Percentiles rank a stretch among this genome's conserved stretches.
Conservation (phyloP, 2,329 filamentous ascomycete genomes). For the Penicillium sp. region DNA sequence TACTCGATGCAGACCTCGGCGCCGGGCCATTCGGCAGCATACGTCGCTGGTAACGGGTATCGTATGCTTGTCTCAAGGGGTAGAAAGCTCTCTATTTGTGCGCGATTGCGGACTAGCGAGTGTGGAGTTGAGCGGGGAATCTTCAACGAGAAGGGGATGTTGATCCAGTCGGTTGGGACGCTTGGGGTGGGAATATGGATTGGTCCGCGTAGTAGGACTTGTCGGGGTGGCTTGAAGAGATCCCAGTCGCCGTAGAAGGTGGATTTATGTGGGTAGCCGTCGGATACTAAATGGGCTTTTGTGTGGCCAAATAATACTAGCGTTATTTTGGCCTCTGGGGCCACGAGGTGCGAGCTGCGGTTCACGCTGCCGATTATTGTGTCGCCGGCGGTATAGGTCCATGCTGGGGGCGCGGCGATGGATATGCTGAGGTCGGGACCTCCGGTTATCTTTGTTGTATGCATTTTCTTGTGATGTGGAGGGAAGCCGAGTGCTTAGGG, state of each 20-base stretch:
- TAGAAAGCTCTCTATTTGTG: not conserved
- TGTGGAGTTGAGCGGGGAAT: not conserved
- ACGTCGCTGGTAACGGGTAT: not conserved
- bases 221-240: not conserved
- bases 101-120: not conserved
- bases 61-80: not conserved
- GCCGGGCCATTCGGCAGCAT: not conserved
- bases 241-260: not conserved
- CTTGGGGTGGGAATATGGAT: constrained; percentile 6
- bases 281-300: not conserved
- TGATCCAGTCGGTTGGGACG: not conserved
- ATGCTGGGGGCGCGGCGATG: constrained; percentile 14
- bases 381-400: constrained; percentile 16
- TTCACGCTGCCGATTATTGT: constrained; percentile 19
- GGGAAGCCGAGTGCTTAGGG: not conserved
- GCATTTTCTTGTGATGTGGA: not conserved
- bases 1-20: not conserved
- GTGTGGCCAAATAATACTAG: not conserved
- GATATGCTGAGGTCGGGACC: constrained; percentile 4
- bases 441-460: not conserved
- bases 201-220: constrained; percentile 4
- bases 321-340: constrained; percentile 10
- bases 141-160: not conserved
- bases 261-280: not conserved
- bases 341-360: constrained; percentile 9